phyloP scores from a whole-genome alignment of 805 yeast species.

The Saccharomycopsis guyanensis region DNA sequence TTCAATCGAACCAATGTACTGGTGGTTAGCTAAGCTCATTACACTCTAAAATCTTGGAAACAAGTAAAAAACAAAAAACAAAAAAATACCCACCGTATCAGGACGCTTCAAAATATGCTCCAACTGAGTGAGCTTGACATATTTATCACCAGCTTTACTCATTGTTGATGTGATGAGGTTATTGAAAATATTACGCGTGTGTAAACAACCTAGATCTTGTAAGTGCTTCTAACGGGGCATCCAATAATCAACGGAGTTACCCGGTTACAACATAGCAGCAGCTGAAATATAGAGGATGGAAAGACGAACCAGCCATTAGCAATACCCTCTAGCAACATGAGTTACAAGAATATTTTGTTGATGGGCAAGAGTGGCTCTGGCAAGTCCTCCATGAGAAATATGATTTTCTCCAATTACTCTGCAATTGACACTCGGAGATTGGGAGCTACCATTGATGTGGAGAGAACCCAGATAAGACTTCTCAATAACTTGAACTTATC shows the following conservation, averaged over 20 bases:
- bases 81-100: constrained; percentile 58
- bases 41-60: background rate
- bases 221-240: too few relatives aligned
- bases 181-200: too few relatives aligned
- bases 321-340: too few relatives aligned
- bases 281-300: too few relatives aligned
- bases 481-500: constrained; percentile 92
- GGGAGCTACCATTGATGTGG: constrained; percentile 98
- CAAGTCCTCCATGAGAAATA: constrained; percentile 94
- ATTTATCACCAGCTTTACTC: constrained; percentile 42
- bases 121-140: constrained; percentile 88
- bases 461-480: constrained; percentile 88
- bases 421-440: constrained; percentile 93
- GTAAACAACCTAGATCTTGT: too few relatives aligned
- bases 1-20: constrained; percentile 90
- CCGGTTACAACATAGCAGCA: too few relatives aligned
- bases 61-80: constrained; percentile 4
- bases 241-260: too few relatives aligned
- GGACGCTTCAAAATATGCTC: constrained; percentile 97
- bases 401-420: constrained; percentile 90
- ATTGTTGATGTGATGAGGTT: background rate
- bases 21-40: constrained; percentile 1
- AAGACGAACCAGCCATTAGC: too few relatives aligned
- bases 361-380: constrained; percentile 97
- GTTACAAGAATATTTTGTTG: constrained; percentile 28